phyloP scores from a whole-genome alignment of 148 eudicot genomes.

The Cornus controversa region DNA sequence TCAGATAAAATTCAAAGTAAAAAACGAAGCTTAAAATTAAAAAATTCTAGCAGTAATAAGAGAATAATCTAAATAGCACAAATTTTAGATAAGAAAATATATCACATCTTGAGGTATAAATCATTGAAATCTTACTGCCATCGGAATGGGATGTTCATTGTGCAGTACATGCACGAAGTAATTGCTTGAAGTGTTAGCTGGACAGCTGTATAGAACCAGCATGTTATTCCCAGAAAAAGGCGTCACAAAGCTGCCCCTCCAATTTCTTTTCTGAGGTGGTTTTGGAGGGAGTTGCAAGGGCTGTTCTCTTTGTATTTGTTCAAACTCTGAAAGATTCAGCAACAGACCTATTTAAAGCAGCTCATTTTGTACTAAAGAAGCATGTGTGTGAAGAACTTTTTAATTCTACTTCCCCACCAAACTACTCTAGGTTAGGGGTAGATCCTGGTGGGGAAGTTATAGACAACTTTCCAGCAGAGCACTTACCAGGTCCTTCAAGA shows the following conservation, averaged over 20 bases:
- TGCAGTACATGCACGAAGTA: conserved; percentile 88
- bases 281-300: conserved; percentile 73
- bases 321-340: conserved; percentile 54
- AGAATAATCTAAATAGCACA: not conserved
- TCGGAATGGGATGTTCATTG: conserved; percentile 80
- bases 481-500: conserved; percentile 88
- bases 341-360: conserved; percentile 8
- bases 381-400: not conserved
- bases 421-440: no score
- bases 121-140: conserved; percentile 61
- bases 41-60: not conserved
- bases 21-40: no score
- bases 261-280: conserved; percentile 79
- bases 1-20: no score
- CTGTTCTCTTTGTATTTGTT: conserved; percentile 60
- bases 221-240: conserved; percentile 96
- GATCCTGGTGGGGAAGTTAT: no score
- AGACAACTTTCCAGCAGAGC: not conserved
- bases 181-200: conserved; percentile 51
- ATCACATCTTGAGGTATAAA: not conserved
- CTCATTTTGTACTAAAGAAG: not conserved
- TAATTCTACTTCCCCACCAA: no score
- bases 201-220: conserved; percentile 80
- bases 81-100: not conserved
- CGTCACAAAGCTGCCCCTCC: conserved; percentile 78